Evolutionary conservation across 805 yeast genomes (phyloP).

Genomic region (Groenewaldozyma tartarivorans): DNA sequence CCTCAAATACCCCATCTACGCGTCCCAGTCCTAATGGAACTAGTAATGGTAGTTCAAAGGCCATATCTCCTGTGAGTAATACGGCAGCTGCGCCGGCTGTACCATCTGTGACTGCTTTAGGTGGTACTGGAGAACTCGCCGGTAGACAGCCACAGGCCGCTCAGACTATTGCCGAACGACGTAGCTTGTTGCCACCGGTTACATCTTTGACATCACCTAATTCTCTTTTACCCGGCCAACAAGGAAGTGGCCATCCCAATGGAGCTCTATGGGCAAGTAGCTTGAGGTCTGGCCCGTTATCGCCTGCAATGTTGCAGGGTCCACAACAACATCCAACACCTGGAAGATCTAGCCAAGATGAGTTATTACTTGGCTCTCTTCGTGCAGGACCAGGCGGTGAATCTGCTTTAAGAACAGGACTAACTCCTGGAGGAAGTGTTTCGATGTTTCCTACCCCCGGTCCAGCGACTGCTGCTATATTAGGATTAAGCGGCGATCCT

Average conservation of each 20-base stretch:
- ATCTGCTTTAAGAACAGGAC: slow-evolving; percentile 32
- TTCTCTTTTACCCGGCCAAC: slow-evolving; percentile 14
- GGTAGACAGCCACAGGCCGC: slow-evolving; percentile 8
- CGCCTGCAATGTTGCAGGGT: slow-evolving; percentile 30
- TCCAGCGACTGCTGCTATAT: slow-evolving; percentile 27
- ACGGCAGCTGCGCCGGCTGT: not conserved
- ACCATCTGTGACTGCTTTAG: slow-evolving; percentile 1
- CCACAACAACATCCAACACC: slow-evolving; percentile 14
- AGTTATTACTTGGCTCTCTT: not conserved
- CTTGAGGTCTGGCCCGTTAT: slow-evolving; percentile 27
- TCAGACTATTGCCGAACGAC: slow-evolving; percentile 20
- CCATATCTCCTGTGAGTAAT: not conserved
- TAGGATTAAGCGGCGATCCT: slow-evolving; percentile 26
- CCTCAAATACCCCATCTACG: slow-evolving; percentile 34
- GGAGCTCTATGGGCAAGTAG: slow-evolving; percentile 14
- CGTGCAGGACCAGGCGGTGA: slow-evolving; percentile 13
- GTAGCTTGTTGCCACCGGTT: slow-evolving; percentile 20
- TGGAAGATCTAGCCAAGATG: slow-evolving; percentile 1
- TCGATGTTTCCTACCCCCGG: slow-evolving; percentile 29
- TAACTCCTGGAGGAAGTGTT: slow-evolving; percentile 30
- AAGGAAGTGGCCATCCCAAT: slow-evolving; percentile 6
- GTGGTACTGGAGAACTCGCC: slow-evolving; percentile 1
- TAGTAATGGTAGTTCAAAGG: not conserved
- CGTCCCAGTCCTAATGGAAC: not conserved
- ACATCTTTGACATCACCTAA: slow-evolving; percentile 22